phyloP scores from a whole-genome alignment of 495 filamentous ascomycete species.

The Daldinia grandis region DNA sequence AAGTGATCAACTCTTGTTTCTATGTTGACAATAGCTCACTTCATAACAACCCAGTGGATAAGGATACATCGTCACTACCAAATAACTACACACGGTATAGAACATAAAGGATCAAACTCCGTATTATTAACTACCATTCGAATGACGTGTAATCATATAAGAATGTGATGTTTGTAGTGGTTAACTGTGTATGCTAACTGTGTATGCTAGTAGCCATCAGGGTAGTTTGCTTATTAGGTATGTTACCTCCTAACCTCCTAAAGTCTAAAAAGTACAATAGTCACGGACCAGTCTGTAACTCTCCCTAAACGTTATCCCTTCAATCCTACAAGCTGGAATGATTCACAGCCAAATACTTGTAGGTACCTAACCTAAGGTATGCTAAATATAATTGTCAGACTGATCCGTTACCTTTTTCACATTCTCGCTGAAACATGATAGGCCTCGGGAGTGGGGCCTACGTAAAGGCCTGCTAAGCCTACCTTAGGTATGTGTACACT shows the following conservation, averaged over 20 bases:
- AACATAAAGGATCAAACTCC: neutral
- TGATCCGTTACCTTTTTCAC: neutral
- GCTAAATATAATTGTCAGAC: neutral
- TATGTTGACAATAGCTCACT: no score
- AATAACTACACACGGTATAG: no score
- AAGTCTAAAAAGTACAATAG: neutral
- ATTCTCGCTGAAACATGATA: neutral
- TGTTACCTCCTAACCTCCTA: neutral
- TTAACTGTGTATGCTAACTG: neutral
- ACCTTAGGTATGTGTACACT: no score
- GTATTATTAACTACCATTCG: neutral
- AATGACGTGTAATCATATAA: neutral
- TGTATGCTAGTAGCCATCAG: neutral
- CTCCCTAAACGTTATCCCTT: slow-evolving; percentile 3
- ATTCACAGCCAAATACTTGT: neutral
- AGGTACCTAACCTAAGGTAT: neutral
- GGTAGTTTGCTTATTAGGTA: neutral
- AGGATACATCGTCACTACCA: no score
- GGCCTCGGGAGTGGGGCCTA: neutral
- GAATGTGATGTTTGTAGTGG: neutral
- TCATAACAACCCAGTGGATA: no score
- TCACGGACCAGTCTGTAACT: slow-evolving; percentile 9
- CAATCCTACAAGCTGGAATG: neutral
- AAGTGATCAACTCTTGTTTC: no score
- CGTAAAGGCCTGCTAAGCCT: no score